Conservation (phyloP, 257 asterid species). For the Mitragyna speciosa region DNA sequence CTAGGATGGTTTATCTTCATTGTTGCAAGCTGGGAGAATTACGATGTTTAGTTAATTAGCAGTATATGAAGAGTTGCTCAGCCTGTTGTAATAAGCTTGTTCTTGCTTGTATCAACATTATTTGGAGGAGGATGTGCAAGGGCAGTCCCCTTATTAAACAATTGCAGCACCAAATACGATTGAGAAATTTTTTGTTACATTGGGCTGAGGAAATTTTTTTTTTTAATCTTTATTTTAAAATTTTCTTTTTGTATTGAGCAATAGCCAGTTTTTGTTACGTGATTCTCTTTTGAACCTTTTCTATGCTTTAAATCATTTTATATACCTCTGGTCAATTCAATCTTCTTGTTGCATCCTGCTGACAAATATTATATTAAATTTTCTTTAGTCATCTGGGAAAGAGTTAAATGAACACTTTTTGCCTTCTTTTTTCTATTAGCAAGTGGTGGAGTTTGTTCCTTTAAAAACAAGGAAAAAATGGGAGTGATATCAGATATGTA, state of each 20-base stretch:
- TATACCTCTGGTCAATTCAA: neutral
- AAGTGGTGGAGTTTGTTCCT: neutral
- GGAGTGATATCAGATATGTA: neutral
- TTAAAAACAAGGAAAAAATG: neutral
- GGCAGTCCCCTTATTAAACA: neutral
- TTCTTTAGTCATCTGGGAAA: conserved; percentile 14
- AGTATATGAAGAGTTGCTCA: neutral
- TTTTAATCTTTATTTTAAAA: neutral
- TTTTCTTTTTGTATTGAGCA: neutral
- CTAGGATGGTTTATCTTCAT: neutral
- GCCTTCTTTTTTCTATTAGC: neutral
- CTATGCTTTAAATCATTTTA: neutral
- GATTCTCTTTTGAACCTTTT: neutral
- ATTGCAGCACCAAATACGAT: neutral
- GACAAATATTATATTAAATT: neutral
- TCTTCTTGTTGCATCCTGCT: neutral
- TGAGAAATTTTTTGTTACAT: neutral
- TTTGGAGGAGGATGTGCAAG: neutral
- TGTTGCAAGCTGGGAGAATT: neutral
- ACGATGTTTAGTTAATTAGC: neutral
- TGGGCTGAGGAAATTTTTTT: neutral
- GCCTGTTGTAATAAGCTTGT: neutral
- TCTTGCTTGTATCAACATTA: neutral
- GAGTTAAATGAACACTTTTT: conserved; percentile 17
- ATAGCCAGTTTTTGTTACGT: neutral